Conservation (phyloP, 805 yeast species). For the Kluyveromyces lactis region DNA sequence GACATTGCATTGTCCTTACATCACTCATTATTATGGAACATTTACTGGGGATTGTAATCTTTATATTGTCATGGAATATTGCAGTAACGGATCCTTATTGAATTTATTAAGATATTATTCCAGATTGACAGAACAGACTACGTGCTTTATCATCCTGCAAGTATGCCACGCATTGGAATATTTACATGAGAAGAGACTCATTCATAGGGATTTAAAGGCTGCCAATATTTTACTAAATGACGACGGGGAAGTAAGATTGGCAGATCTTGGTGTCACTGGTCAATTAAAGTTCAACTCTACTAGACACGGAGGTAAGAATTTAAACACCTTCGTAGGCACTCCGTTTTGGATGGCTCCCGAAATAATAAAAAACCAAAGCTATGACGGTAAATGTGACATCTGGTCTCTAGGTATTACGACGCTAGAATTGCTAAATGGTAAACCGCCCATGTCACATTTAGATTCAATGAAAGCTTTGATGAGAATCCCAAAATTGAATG, state of each 20-base stretch:
- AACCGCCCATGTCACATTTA: slow-evolving; percentile 66
- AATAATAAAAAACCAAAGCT: slow-evolving; percentile 59
- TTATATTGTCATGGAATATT: slow-evolving; percentile 92
- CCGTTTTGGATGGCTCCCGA: slow-evolving; percentile 99
- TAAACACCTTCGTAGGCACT: slow-evolving; percentile 81
- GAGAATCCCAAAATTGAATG: slow-evolving; percentile 29
- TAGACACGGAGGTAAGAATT: slow-evolving; percentile 29
- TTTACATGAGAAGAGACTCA: slow-evolving; percentile 63
- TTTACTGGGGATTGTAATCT: slow-evolving; percentile 55
- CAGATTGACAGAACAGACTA: slow-evolving; percentile 35
- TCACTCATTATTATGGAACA: slow-evolving; percentile 62
- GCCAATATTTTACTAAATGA: slow-evolving; percentile 77
- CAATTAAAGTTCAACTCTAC: slow-evolving; percentile 62
- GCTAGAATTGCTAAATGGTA: slow-evolving; percentile 74
- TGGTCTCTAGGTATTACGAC: slow-evolving; percentile 96
- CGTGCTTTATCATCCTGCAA: slow-evolving; percentile 53
- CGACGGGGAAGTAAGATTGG: slow-evolving; percentile 66
- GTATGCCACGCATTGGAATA: slow-evolving; percentile 66
- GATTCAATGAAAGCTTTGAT: slow-evolving; percentile 71
- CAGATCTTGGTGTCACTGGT: slow-evolving; percentile 91
- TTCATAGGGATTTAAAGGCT: slow-evolving; percentile 86
- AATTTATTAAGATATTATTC: slow-evolving; percentile 46
- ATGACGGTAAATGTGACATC: slow-evolving; percentile 81
- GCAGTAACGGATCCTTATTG: slow-evolving; percentile 90
- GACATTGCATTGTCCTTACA: slow-evolving; percentile 52